Evolutionary conservation across 176 grass and related monocot species (phyloP).

Genomic region (Aegilops bicornis): DNA sequence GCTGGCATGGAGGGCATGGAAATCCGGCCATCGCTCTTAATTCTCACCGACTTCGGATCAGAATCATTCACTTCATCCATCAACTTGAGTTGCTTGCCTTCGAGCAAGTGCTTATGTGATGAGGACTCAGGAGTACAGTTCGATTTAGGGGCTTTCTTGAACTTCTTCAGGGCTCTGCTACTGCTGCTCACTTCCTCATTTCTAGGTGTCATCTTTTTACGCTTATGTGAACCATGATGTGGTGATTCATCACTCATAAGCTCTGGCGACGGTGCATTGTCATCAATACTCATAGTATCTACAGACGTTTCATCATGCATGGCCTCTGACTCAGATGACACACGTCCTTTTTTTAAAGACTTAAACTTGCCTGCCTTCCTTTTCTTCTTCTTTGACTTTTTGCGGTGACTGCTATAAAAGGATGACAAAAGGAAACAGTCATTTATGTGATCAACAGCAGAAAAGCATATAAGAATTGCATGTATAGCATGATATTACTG

Average conservation of each 20-base stretch:
- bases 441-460: not conserved
- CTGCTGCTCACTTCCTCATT: slow-evolving; percentile 57
- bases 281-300: slow-evolving; percentile 74
- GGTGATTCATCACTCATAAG: slow-evolving; percentile 64
- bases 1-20: slow-evolving; percentile 52
- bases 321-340: slow-evolving; percentile 66
- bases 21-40: slow-evolving; percentile 51
- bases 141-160: slow-evolving; percentile 63
- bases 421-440: slow-evolving; percentile 13
- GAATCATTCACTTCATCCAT: slow-evolving; percentile 51
- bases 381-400: slow-evolving; percentile 82
- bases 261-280: slow-evolving; percentile 70
- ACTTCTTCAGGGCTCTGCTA: slow-evolving; percentile 65
- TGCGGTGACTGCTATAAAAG: slow-evolving; percentile 35
- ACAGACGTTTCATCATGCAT: slow-evolving; percentile 57
- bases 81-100: slow-evolving; percentile 44
- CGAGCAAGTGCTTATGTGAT: slow-evolving; percentile 42
- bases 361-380: slow-evolving; percentile 86
- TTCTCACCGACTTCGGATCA: slow-evolving; percentile 51
- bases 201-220: slow-evolving; percentile 48
- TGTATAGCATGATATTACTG: not conserved
- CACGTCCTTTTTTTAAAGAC: slow-evolving; percentile 73
- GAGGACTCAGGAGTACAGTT: slow-evolving; percentile 40
- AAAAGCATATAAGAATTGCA: not conserved
- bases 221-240: slow-evolving; percentile 57